Evolutionary conservation across 257 asterid species (phyloP).

Genomic region (Capsicum pubescens): DNA sequence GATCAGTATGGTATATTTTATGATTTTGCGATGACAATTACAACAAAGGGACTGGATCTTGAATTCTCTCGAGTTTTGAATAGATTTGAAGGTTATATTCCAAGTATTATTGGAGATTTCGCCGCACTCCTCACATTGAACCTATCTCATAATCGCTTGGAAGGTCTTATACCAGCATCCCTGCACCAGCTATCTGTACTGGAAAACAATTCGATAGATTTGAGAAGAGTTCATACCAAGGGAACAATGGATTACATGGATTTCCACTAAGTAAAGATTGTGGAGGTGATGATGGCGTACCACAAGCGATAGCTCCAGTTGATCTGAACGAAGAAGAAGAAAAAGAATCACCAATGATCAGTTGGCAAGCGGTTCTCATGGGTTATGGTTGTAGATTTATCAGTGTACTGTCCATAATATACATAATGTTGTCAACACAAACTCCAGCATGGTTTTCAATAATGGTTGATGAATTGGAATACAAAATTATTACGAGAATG

Average conservation of each 20-base stretch:
- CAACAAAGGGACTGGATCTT: background rate
- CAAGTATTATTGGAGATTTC: background rate
- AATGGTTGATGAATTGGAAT: background rate
- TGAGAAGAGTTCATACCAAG: conserved; percentile 18
- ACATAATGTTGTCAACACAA: background rate
- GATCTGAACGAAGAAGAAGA: background rate
- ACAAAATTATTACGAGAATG: background rate
- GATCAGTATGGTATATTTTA: too few species aligned
- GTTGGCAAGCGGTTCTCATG: conserved; percentile 7
- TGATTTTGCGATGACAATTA: background rate
- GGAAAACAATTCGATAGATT: conserved; percentile 21
- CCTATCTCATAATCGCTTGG: conserved; percentile 12
- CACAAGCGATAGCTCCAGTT: background rate
- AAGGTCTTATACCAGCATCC: background rate
- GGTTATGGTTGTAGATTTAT: background rate
- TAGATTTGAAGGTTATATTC: background rate
- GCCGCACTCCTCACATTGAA: background rate
- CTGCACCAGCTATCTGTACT: background rate
- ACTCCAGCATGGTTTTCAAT: background rate
- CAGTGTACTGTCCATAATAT: background rate
- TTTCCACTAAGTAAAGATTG: background rate
- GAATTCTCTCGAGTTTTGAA: background rate
- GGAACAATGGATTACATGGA: conserved; percentile 25
- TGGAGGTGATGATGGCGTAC: background rate
- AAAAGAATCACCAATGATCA: background rate